phyloP scores from a whole-genome alignment of 352 stramenopile genomes.

The Pythium pectinolyticum region DNA sequence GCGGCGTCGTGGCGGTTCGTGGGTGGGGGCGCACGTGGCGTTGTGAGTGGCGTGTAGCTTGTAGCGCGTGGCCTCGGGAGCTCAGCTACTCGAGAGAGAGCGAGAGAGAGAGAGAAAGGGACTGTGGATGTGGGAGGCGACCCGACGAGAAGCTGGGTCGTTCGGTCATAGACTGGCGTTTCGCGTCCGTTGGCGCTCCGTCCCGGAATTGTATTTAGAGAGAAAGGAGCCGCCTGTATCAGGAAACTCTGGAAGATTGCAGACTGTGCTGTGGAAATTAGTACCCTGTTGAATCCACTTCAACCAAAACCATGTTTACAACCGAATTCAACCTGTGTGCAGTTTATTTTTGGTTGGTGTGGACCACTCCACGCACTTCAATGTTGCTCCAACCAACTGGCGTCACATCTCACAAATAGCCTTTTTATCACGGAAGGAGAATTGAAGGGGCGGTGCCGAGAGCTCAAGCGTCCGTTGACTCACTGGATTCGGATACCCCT shows the following conservation, averaged over 20 bases:
- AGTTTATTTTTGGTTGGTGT: too few species aligned
- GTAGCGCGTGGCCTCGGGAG: too few species aligned
- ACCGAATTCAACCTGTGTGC: not conserved
- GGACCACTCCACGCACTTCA: too few species aligned
- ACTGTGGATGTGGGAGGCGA: constrained; percentile 4
- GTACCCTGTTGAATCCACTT: not conserved
- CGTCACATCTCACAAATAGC: too few species aligned
- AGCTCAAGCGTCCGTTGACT: too few species aligned
- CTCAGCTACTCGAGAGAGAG: not conserved
- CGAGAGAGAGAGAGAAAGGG: not conserved
- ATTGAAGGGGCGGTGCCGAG: too few species aligned
- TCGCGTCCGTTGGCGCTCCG: not conserved
- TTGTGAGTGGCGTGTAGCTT: too few species aligned
- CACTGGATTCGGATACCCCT: too few species aligned
- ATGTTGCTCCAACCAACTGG: too few species aligned
- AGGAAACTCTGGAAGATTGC: not conserved
- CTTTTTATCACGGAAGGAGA: too few species aligned
- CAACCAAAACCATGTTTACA: not conserved
- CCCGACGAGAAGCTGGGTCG: constrained; percentile 8
- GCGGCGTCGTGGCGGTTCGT: constrained; percentile 6
- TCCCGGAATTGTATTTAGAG: not conserved
- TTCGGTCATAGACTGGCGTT: not conserved
- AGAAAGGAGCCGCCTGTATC: not conserved
- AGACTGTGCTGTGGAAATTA: not conserved
- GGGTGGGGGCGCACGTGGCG: too few species aligned